Conservation (phyloP, 2,329 filamentous ascomycete genomes). For the Fusarium cicatricum region DNA sequence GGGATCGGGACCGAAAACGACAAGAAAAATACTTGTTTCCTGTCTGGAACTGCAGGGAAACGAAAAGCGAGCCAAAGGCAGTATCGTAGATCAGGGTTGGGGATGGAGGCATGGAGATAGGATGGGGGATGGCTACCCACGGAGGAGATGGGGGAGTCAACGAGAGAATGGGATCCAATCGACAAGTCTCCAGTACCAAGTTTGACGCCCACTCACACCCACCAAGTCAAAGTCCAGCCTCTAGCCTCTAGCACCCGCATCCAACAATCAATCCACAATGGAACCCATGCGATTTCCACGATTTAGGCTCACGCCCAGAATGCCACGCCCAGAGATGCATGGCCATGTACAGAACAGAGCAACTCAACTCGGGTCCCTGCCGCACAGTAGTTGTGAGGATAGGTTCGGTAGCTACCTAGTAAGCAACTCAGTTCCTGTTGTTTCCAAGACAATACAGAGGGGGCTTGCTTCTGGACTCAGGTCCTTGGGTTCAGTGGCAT, state of each 20-base stretch:
- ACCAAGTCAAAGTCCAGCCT: neutral
- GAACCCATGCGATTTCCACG: neutral
- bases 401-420: conserved; percentile 2
- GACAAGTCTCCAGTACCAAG: conserved; percentile 14
- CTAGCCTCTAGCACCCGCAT: conserved; percentile 18
- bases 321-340: conserved; percentile 26
- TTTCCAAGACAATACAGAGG: conserved; percentile 8
- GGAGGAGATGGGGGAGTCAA: conserved; percentile 6
- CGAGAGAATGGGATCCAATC: conserved; percentile 23
- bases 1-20: too few relatives aligned
- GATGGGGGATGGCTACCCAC: conserved; percentile 24
- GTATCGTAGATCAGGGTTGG: conserved; percentile 26
- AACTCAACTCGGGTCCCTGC: conserved; percentile 2
- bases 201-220: conserved; percentile 27
- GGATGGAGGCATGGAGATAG: conserved; percentile 36
- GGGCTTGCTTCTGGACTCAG: conserved; percentile 21
- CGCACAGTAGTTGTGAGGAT: too few relatives aligned
- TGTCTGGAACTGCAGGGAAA: conserved; percentile 26
- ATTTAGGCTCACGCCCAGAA: conserved; percentile 17
- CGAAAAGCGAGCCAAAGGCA: conserved; percentile 11
- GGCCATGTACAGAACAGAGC: neutral
- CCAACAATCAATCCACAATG: conserved; percentile 18
- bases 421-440: neutral
- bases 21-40: too few relatives aligned
- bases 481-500: conserved; percentile 9